Conservation (phyloP, 2,329 filamentous ascomycete genomes). For the Phialophora tarda region DNA sequence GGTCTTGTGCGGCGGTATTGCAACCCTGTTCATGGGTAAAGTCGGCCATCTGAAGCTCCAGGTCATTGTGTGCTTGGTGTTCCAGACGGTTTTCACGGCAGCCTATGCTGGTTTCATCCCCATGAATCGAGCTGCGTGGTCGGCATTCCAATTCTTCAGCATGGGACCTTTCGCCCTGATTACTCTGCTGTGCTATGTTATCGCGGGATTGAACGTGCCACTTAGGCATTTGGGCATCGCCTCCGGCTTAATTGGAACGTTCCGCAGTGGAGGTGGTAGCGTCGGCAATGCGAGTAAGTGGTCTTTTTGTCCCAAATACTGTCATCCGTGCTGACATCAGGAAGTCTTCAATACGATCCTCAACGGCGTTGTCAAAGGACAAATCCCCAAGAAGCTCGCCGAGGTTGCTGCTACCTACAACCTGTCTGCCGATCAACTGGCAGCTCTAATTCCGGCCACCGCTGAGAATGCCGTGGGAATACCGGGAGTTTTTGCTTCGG, state of each 20-base stretch:
- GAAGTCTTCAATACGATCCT: slow-evolving; percentile 40
- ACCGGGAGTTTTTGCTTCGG: slow-evolving; percentile 39
- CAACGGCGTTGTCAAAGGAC: slow-evolving; percentile 20
- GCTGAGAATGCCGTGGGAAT: slow-evolving; percentile 41
- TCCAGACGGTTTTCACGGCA: slow-evolving; percentile 39
- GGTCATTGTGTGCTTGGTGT: slow-evolving; percentile 29
- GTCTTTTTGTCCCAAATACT: background rate
- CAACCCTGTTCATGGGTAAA: slow-evolving; percentile 21
- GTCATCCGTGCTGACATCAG: background rate
- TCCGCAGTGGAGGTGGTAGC: slow-evolving; percentile 34
- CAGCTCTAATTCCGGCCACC: slow-evolving; percentile 46
- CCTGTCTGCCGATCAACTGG: slow-evolving; percentile 45
- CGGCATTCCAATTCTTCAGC: slow-evolving; percentile 38
- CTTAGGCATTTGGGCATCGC: slow-evolving; percentile 30
- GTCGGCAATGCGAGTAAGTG: slow-evolving; percentile 35
- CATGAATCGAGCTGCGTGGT: slow-evolving; percentile 31
- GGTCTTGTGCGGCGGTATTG: slow-evolving; percentile 21
- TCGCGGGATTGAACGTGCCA: slow-evolving; percentile 27
- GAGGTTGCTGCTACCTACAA: slow-evolving; percentile 47
- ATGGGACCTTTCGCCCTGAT: slow-evolving; percentile 24
- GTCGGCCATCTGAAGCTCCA: slow-evolving; percentile 29
- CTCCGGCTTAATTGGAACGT: slow-evolving; percentile 30
- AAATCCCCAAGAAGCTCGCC: slow-evolving; percentile 16
- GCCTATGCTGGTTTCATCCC: slow-evolving; percentile 23
- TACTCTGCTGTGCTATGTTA: slow-evolving; percentile 22